phyloP scores from a whole-genome alignment of 345 rosid species.

The Turnera subulata region DNA sequence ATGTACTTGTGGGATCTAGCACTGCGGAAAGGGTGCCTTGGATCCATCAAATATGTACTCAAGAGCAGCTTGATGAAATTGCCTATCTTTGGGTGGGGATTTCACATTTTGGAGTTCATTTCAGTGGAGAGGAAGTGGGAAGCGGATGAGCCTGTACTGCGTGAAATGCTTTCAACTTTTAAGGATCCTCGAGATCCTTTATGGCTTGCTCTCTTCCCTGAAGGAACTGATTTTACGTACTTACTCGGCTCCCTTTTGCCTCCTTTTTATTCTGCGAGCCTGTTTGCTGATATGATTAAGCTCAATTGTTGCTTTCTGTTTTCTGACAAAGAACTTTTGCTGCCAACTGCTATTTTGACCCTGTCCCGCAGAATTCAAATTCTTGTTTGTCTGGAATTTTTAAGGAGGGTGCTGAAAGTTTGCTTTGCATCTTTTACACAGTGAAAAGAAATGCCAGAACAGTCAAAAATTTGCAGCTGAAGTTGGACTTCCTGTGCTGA shows the following conservation, averaged over 20 bases:
- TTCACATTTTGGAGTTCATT: constrained; percentile 76
- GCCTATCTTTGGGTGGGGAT: constrained; percentile 84
- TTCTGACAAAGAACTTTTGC: neutral
- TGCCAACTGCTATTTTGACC: neutral
- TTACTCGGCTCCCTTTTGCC: constrained; percentile 18
- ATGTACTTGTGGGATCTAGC: constrained; percentile 90
- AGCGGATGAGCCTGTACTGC: constrained; percentile 57
- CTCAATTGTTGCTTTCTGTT: neutral
- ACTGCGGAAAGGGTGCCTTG: constrained; percentile 66
- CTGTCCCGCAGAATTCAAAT: neutral
- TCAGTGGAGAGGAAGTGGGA: constrained; percentile 88
- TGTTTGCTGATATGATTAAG: neutral
- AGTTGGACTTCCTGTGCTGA: constrained; percentile 63
- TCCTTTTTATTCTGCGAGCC: constrained; percentile 11
- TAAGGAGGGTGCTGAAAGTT: neutral
- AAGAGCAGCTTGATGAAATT: constrained; percentile 82
- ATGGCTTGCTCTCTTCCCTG: constrained; percentile 89
- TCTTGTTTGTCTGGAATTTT: neutral
- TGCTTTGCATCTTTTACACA: constrained; percentile 29
- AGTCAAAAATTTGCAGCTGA: constrained; percentile 67
- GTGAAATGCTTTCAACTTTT: constrained; percentile 57
- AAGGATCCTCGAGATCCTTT: constrained; percentile 63
- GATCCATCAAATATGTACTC: constrained; percentile 68
- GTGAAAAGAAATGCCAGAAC: constrained; percentile 61
- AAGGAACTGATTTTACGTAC: constrained; percentile 90